Base-by-base conservation (phyloP, 116 monocot genomes). In the Trichopus zeylanicus region DNA sequence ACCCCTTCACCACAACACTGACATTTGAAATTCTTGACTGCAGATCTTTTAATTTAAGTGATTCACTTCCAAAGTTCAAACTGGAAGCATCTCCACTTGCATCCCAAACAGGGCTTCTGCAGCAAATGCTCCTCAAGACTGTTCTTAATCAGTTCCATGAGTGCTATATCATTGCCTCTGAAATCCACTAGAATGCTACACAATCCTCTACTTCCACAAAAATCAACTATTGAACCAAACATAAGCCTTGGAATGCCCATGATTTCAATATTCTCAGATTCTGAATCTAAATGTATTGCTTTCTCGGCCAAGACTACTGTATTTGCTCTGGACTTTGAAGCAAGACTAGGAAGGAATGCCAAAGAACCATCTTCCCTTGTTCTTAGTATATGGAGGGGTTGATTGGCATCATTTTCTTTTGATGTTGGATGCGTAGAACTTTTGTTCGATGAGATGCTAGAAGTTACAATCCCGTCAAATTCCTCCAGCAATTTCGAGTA, bases 401-500 rank as follows among this genome's bases (percentile, higher is more conserved):
- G 91, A 11, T 75, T 90, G 31, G 79, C 80, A 56, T 73, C 81
- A 29, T 26, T 11, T 77, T 97, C 97, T 35, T 70, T 51, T 55
- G 91, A 91, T 51, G 32, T 56, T 55, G 90, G 94, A 7, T 84
- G 67, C 21, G 25, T 53, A 4, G 67, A 67, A 15, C 56, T 74
- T 69, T 56, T 53, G 32, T 27, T 29, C 8, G 82, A 68, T 28
- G 59, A 70, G 19, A 66, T 70, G 67, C 79, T 65, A 12, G 87
- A 81, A 26, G 84, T 56, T 39, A 90, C 51, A 31, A 97, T 26
- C 5, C 76, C 91, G 39, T 97, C 97, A 26, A 75, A 79, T 79
- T 91, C 97, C 57, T n/a, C n/a, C n/a, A 91, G 55, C 48, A 90
- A 53, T 33, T 75, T 51, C 11, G 97, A 91, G 65, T 87, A 87